Evolutionary conservation across 345 rosid genomes (phyloP).

Genomic region (Mercurialis annua): DNA sequence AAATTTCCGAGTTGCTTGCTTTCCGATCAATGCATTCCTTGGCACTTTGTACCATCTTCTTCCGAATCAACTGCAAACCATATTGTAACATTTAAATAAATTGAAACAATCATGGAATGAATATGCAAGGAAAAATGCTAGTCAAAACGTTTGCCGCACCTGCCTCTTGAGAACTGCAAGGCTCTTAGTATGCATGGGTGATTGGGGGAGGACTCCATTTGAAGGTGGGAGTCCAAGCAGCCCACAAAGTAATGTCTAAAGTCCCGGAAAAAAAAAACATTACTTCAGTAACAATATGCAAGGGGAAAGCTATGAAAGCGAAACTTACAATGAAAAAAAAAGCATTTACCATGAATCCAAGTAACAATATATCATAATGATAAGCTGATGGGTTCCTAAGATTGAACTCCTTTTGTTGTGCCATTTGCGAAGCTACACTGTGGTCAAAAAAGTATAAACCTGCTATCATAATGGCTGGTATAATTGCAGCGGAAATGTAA

Average conservation of each 20-base stretch:
- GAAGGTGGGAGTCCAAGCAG: constrained; percentile 87
- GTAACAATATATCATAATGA: constrained; percentile 71
- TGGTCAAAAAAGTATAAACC: constrained; percentile 91
- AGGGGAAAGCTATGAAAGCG: neutral
- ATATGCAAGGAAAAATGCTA: neutral
- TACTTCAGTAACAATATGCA: constrained; percentile 1
- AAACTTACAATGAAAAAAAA: constrained; percentile 8
- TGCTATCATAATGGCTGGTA: constrained; percentile 86
- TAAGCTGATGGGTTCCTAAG: constrained; percentile 77
- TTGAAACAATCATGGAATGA: constrained; percentile 1
- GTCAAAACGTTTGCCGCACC: constrained; percentile 29
- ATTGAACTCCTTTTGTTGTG: constrained; percentile 79
- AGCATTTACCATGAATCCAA: constrained; percentile 53
- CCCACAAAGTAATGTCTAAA: constrained; percentile 78
- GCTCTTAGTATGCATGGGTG: constrained; percentile 90
- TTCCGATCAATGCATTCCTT: constrained; percentile 60
- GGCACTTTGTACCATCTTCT: constrained; percentile 79
- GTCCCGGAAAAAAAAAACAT: constrained; percentile 13
- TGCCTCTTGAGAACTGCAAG: constrained; percentile 72
- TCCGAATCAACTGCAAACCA: constrained; percentile 45
- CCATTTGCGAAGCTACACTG: constrained; percentile 85
- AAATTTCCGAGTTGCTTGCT: constrained; percentile 63
- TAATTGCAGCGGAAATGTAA: constrained; percentile 64
- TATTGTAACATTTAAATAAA: constrained; percentile 7
- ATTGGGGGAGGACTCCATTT: constrained; percentile 87